Percentiles rank a stretch among this genome's conserved stretches.
Conservation (phyloP, 2,329 filamentous ascomycete genomes). For the Trichophaea hybrida region DNA sequence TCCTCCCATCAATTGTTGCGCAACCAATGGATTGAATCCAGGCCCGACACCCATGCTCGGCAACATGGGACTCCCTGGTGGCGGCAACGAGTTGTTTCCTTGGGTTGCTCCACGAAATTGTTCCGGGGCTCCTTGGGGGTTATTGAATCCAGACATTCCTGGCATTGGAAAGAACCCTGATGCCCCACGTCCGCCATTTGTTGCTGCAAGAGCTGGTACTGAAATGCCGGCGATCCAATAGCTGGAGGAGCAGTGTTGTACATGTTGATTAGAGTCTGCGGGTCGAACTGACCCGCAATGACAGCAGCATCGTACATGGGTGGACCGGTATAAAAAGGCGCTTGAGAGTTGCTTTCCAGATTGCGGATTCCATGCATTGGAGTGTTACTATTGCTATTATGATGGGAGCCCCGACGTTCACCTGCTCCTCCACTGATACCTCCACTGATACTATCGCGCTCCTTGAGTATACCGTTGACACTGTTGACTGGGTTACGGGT, state of each 20-base stretch:
- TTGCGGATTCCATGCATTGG: slow-evolving; percentile 21
- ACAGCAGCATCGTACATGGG: slow-evolving; percentile 21
- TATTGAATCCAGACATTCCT: slow-evolving; percentile 11
- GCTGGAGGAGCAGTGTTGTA: slow-evolving; percentile 11
- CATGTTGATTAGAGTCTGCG: slow-evolving; percentile 22
- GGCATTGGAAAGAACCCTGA: slow-evolving; percentile 19
- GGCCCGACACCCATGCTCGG: slow-evolving; percentile 22
- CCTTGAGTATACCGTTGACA: slow-evolving; percentile 19
- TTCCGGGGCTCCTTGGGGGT: slow-evolving; percentile 11
- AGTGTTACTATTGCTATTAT: slow-evolving; percentile 18
- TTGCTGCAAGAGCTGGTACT: slow-evolving; percentile 21
- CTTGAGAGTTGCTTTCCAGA: slow-evolving; percentile 14
- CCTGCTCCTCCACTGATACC: slow-evolving; percentile 17
- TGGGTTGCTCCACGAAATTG: slow-evolving; percentile 21
- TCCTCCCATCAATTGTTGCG: slow-evolving; percentile 25
- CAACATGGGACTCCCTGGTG: slow-evolving; percentile 24
- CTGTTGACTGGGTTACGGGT: slow-evolving; percentile 38
- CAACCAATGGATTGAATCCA: slow-evolving; percentile 25
- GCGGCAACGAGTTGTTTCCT: slow-evolving; percentile 21
- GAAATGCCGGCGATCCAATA: slow-evolving; percentile 16
- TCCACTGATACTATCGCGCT: slow-evolving; percentile 13
- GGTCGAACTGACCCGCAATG: slow-evolving; percentile 21
- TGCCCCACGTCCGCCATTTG: slow-evolving; percentile 16
- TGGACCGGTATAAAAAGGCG: slow-evolving; percentile 19
- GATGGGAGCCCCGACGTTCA: slow-evolving; percentile 21